phyloP scores from a whole-genome alignment of 139 green algal species.

The Chlamydomonas incerta region DNA sequence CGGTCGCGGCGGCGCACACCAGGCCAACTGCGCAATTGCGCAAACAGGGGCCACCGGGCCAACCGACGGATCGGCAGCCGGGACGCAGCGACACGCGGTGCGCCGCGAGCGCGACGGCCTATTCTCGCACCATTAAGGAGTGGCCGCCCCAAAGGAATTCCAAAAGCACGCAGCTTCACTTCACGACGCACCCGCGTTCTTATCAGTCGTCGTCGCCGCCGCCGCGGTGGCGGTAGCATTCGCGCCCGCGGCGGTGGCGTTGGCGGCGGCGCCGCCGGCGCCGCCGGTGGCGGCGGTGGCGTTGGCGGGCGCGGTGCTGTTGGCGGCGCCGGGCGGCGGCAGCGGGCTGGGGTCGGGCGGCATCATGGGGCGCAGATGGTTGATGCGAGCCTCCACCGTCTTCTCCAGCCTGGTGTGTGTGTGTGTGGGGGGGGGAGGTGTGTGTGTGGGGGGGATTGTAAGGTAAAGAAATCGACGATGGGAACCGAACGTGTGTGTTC shows the following conservation, averaged over 20 bases:
- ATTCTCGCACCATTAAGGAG: too few relatives aligned
- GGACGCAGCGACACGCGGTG: too few relatives aligned
- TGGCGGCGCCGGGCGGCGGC: background rate
- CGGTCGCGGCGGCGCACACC: background rate
- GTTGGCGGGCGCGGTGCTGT: background rate
- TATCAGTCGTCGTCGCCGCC: background rate
- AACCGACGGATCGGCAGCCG: too few relatives aligned
- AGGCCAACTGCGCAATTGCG: too few relatives aligned
- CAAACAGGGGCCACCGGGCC: too few relatives aligned
- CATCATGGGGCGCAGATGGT: constrained; percentile 19
- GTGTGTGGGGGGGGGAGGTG: background rate
- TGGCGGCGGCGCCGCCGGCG: too few relatives aligned
- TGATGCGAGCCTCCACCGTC: background rate
- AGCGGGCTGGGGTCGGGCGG: constrained; percentile 16
- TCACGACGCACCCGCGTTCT: background rate
- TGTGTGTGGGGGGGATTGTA: background rate
- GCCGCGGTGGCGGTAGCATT: background rate
- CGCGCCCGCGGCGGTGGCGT: background rate
- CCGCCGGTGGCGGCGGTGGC: background rate
- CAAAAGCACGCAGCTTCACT: too few relatives aligned
- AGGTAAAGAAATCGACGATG: background rate
- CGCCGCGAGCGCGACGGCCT: too few relatives aligned
- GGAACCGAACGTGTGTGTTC: background rate
- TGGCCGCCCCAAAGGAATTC: too few relatives aligned
- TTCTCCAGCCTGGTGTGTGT: background rate